These are phyloP conservation scores for Zymoseptoria tritici DNA, from an alignment of 2,329 filamentous ascomycete genomes.

Conservation along the genomic window DNA sequence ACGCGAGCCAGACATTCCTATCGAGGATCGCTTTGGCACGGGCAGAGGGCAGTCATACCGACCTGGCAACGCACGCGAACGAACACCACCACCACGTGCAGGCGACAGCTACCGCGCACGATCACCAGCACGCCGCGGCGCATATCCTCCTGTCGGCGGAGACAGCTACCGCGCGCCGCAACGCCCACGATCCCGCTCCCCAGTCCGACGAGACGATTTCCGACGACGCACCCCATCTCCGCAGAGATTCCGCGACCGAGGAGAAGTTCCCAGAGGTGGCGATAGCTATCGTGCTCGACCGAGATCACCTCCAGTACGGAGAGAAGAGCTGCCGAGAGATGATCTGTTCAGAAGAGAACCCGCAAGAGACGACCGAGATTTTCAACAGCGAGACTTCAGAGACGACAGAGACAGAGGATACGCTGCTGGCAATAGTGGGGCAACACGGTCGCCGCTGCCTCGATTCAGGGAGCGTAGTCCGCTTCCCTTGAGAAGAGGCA, in stretches of 20 bases:
- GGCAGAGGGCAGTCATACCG: conserved; percentile 33
- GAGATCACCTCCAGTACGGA: conserved; percentile 26
- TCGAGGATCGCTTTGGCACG: conserved; percentile 28
- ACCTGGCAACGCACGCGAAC: conserved; percentile 28
- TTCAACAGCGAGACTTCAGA: conserved; percentile 24
- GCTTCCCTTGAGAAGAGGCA: conserved; percentile 35
- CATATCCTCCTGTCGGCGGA: conserved; percentile 21
- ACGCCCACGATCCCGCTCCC: conserved; percentile 25
- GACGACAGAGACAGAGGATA: conserved; percentile 23
- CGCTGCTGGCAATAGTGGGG: conserved; percentile 10
- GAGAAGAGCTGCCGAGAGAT: conserved; percentile 30
- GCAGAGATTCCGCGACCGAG: conserved; percentile 21
- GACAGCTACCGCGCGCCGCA: conserved; percentile 26
- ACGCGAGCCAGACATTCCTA: conserved; percentile 23
- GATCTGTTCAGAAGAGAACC: conserved; percentile 31
- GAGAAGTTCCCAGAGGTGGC: conserved; percentile 22
- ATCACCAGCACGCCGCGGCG: conserved; percentile 42
- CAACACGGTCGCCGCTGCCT: conserved; percentile 33
- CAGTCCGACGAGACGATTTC: conserved; percentile 25
- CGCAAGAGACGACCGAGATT: conserved; percentile 23
- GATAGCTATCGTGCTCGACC: conserved; percentile 30
- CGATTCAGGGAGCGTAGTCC: conserved; percentile 39
- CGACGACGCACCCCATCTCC: conserved; percentile 29
- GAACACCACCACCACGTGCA: conserved; percentile 22
- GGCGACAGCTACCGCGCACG: conserved; percentile 36